These are phyloP conservation scores for Colletotrichum cuscutae DNA, from an alignment of 2,329 filamentous ascomycete genomes.

Conservation along the genomic window DNA sequence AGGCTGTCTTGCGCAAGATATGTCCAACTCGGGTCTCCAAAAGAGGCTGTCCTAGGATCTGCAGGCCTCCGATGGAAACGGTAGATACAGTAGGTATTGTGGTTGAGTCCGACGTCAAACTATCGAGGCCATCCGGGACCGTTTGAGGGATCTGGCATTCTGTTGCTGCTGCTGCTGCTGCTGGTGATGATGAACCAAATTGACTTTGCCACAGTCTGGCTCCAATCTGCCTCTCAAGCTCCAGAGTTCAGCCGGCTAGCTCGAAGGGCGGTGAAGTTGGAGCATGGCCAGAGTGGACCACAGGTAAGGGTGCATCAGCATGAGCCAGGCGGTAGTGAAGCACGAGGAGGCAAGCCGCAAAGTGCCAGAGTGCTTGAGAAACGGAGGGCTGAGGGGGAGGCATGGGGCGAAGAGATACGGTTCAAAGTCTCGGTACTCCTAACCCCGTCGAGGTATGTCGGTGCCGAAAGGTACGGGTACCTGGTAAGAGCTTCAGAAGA, in stretches of 20 bases:
- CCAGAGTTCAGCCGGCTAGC: not conserved
- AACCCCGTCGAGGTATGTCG: not conserved
- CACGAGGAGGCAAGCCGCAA: not conserved
- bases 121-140: not conserved
- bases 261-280: conserved; percentile 4
- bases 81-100: not conserved
- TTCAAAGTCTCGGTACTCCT: not conserved
- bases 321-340: not conserved
- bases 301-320: not conserved
- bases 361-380: not conserved
- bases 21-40: not conserved
- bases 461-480: not conserved
- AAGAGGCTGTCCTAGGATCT: not conserved
- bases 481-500: not conserved
- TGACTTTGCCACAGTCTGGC: not conserved
- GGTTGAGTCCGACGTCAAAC: not conserved
- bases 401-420: not conserved
- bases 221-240: not conserved
- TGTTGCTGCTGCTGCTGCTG: not conserved
- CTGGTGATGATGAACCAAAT: no score
- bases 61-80: not conserved
- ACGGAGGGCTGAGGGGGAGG: not conserved
- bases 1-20: not conserved
- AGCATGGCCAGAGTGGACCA: not conserved
- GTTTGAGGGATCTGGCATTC: not conserved